Conservation (phyloP, 2,329 filamentous ascomycete genomes). For the Epichloe uncinata region DNA sequence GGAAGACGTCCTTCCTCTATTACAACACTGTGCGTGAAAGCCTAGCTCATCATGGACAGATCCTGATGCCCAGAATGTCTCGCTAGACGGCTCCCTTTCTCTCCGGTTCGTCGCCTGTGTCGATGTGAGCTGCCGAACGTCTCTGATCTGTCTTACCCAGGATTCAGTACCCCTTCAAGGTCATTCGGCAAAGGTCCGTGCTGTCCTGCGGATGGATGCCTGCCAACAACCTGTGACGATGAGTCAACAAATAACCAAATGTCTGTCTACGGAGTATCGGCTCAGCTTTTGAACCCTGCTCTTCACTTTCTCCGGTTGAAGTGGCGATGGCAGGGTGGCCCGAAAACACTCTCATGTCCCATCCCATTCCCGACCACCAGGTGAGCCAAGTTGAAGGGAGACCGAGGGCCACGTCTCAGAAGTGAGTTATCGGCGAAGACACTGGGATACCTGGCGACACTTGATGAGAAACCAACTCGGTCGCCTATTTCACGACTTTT, state of each 20-base stretch:
- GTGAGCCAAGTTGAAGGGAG: neutral
- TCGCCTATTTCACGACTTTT: neutral
- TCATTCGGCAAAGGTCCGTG: neutral
- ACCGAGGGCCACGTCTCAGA: neutral
- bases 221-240: neutral
- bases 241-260: too few species aligned
- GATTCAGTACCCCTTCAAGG: neutral
- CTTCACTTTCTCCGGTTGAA: neutral
- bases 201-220: neutral
- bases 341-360: neutral
- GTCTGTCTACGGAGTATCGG: neutral
- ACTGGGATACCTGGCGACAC: neutral
- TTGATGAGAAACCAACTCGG: neutral
- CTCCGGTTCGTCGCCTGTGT: neutral
- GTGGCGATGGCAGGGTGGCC: neutral
- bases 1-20: neutral
- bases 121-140: neutral
- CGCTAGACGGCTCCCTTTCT: conserved; percentile 1
- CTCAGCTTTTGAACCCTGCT: neutral
- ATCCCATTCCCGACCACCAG: neutral
- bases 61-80: neutral
- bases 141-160: conserved; percentile 2
- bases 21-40: neutral
- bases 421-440: neutral
- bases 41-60: too few species aligned